Conservation (phyloP, 2,329 filamentous ascomycete genomes). For the Stagonosporopsis tanaceti region DNA sequence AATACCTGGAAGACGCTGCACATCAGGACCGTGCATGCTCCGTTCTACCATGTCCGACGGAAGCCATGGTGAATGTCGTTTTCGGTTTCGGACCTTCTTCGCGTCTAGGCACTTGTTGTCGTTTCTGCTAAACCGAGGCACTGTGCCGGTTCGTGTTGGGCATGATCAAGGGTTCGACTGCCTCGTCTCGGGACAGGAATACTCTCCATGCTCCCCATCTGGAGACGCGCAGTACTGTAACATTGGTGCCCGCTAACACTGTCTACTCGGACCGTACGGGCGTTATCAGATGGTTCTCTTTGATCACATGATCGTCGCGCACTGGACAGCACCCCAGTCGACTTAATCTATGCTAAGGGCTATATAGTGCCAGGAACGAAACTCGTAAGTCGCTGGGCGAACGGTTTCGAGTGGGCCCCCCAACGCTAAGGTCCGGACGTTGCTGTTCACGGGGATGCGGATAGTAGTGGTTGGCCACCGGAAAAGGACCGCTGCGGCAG, state of each 20-base stretch:
- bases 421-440: slow-evolving; percentile 7
- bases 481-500: slow-evolving; percentile 11
- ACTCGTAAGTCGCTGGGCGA: slow-evolving; percentile 5
- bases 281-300: neutral
- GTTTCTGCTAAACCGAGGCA: neutral
- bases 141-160: neutral
- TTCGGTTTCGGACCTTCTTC: neutral
- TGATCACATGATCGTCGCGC: neutral
- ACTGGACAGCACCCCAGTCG: slow-evolving; percentile 1
- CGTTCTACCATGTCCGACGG: neutral
- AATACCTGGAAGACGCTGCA: neutral
- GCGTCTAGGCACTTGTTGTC: neutral
- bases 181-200: neutral
- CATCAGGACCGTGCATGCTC: neutral
- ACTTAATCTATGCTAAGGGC: neutral
- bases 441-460: slow-evolving; percentile 12
- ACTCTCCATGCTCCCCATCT: neutral
- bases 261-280: slow-evolving; percentile 13
- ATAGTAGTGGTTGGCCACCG: slow-evolving; percentile 1
- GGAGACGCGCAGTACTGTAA: neutral
- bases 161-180: neutral
- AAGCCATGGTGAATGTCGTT: neutral
- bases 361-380: neutral
- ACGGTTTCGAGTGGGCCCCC: neutral
- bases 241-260: slow-evolving; percentile 7